These are phyloP conservation scores for Porphyrellus cyaneotinctus DNA, from an alignment of 768 basidiomycete species.

Conservation along the genomic window DNA sequence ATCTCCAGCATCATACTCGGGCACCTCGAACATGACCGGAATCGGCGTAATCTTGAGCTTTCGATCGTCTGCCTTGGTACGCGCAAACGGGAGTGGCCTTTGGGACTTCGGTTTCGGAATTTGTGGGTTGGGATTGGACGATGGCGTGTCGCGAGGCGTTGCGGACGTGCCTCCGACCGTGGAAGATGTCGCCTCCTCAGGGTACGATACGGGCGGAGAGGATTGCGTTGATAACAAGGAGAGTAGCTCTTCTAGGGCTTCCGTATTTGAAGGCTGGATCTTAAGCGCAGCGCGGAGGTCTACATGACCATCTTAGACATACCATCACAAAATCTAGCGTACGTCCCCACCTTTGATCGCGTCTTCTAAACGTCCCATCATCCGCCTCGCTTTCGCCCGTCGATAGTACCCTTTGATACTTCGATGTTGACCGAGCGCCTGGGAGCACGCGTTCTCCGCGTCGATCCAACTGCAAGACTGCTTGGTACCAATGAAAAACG, in stretches of 20 bases:
- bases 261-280: slow-evolving; percentile 60
- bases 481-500: slow-evolving; percentile 14
- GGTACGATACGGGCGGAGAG: slow-evolving; percentile 9
- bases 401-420: slow-evolving; percentile 70
- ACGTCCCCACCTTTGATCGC: slow-evolving; percentile 51
- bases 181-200: slow-evolving; percentile 29
- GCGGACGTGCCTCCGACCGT: slow-evolving; percentile 21
- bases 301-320: slow-evolving; percentile 25
- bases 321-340: too few relatives aligned
- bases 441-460: slow-evolving; percentile 67
- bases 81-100: slow-evolving; percentile 52
- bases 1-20: slow-evolving; percentile 15
- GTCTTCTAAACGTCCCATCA: slow-evolving; percentile 52
- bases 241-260: slow-evolving; percentile 56
- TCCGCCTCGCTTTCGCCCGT: slow-evolving; percentile 61
- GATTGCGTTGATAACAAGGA: slow-evolving; percentile 32
- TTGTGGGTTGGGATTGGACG: slow-evolving; percentile 31
- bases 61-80: slow-evolving; percentile 46
- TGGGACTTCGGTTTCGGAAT: slow-evolving; percentile 38
- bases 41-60: slow-evolving; percentile 51
- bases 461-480: slow-evolving; percentile 54
- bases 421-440: slow-evolving; percentile 58
- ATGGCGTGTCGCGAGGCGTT: slow-evolving; percentile 5
- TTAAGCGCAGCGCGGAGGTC: slow-evolving; percentile 59
- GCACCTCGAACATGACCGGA: slow-evolving; percentile 41